These are phyloP conservation scores for Clonostachys sp. DNA, from an alignment of 2,329 filamentous ascomycete species.

Conservation along the genomic window DNA sequence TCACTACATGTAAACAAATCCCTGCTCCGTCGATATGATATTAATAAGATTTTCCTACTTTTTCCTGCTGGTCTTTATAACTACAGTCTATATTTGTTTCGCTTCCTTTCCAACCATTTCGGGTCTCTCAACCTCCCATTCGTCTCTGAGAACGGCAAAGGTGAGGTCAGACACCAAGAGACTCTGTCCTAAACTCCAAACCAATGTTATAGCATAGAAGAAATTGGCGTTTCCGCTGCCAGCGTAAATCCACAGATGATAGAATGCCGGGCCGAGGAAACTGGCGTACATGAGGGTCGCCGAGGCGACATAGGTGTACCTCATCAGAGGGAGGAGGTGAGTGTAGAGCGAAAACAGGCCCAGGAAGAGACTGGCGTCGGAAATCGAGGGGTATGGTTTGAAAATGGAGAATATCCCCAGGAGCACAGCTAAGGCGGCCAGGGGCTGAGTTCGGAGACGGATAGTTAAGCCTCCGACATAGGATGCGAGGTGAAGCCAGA, in stretches of 20 bases:
- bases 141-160: conserved; percentile 85
- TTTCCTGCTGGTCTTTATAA: conserved; percentile 2
- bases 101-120: conserved; percentile 87
- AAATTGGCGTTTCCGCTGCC: conserved; percentile 98
- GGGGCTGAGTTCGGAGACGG: conserved; percentile 76
- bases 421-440: conserved; percentile 80
- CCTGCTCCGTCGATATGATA: background rate
- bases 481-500: conserved; percentile 90
- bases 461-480: conserved; percentile 86
- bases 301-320: conserved; percentile 84
- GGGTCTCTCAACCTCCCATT: conserved; percentile 88
- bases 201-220: conserved; percentile 98
- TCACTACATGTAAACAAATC: background rate
- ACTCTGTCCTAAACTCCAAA: conserved; percentile 90
- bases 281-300: conserved; percentile 82
- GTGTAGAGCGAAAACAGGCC: conserved; percentile 78
- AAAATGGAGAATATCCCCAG: conserved; percentile 91
- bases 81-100: conserved; percentile 56
- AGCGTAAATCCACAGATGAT: conserved; percentile 96
- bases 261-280: conserved; percentile 89
- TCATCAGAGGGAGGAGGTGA: conserved; percentile 90
- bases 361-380: conserved; percentile 83
- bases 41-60: background rate
- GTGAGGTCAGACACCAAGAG: conserved; percentile 82
- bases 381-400: conserved; percentile 93